Conservation (phyloP, 768 basidiomycete species). For the Tylopilus vinaceipallidus region DNA sequence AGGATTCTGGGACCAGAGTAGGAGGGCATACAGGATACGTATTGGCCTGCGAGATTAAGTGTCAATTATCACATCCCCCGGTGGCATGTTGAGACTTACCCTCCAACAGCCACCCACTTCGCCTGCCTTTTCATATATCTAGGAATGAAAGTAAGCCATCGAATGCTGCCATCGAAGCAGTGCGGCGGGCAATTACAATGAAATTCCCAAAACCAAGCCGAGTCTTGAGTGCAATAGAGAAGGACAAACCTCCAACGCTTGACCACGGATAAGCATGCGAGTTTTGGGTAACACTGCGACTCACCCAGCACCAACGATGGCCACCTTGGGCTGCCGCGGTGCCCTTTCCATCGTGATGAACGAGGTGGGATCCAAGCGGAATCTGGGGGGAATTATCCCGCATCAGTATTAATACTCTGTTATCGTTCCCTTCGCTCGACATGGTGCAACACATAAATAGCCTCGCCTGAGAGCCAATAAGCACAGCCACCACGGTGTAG, state of each 20-base stretch:
- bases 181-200: conserved; percentile 27
- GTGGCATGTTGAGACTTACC: conserved; percentile 31
- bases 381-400: not conserved
- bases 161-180: not conserved
- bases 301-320: conserved; percentile 24
- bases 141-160: not conserved
- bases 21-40: conserved; percentile 23
- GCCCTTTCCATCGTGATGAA: not conserved
- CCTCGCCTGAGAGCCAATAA: too few species aligned
- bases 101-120: conserved; percentile 54
- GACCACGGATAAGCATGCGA: not conserved
- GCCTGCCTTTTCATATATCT: conserved; percentile 45
- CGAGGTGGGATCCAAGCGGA: not conserved
- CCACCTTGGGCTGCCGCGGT: conserved; percentile 10
- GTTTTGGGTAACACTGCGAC: not conserved
- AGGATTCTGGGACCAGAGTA: not conserved
- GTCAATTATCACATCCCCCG: not conserved
- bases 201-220: conserved; percentile 39
- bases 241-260: conserved; percentile 42
- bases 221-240: conserved; percentile 42
- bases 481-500: conserved; percentile 24
- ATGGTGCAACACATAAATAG: not conserved
- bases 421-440: not conserved
- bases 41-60: conserved; percentile 29
- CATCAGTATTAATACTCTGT: conserved; percentile 1